Percentiles rank a stretch among this genome's conserved stretches.
Conservation (phyloP, 768 basidiomycete species). For the Butyriboletus loyo region DNA sequence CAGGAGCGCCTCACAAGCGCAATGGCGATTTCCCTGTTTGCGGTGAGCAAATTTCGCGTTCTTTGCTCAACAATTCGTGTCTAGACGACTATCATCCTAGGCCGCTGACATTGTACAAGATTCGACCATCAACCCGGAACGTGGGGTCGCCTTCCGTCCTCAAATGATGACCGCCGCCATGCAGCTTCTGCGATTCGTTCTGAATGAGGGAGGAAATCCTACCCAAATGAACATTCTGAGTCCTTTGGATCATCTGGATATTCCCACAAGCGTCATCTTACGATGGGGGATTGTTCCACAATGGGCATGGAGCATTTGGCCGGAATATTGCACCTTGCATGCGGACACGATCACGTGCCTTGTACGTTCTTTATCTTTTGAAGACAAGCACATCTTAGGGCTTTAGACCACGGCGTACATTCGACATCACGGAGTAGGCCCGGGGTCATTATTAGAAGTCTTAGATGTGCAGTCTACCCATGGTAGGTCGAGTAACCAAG, state of each 20-base stretch:
- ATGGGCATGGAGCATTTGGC: constrained; percentile 68
- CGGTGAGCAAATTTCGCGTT: constrained; percentile 24
- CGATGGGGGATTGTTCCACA: constrained; percentile 53
- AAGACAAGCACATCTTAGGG: not conserved
- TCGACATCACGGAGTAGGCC: constrained; percentile 32
- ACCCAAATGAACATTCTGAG: constrained; percentile 2
- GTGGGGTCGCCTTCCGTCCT: constrained; percentile 39
- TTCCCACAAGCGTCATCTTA: constrained; percentile 50
- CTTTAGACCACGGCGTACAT: constrained; percentile 55
- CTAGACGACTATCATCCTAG: constrained; percentile 10
- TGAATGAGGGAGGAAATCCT: constrained; percentile 28
- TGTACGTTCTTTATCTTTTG: constrained; percentile 34
- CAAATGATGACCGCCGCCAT: constrained; percentile 44
- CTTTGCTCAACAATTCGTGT: not conserved
- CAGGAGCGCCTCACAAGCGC: constrained; percentile 33
- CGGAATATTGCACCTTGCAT: constrained; percentile 48
- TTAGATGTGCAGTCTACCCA: not conserved
- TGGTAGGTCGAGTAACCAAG: not conserved
- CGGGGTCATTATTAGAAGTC: not conserved
- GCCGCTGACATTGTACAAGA: constrained; percentile 17
- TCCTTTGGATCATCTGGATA: constrained; percentile 33
- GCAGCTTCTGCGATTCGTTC: constrained; percentile 40
- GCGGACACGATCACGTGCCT: constrained; percentile 47
- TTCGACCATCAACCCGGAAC: not conserved
- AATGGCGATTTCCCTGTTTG: constrained; percentile 36